Base-by-base conservation (phyloP, 2,329 filamentous ascomycete genomes). In the Hypoxylon sp. region DNA sequence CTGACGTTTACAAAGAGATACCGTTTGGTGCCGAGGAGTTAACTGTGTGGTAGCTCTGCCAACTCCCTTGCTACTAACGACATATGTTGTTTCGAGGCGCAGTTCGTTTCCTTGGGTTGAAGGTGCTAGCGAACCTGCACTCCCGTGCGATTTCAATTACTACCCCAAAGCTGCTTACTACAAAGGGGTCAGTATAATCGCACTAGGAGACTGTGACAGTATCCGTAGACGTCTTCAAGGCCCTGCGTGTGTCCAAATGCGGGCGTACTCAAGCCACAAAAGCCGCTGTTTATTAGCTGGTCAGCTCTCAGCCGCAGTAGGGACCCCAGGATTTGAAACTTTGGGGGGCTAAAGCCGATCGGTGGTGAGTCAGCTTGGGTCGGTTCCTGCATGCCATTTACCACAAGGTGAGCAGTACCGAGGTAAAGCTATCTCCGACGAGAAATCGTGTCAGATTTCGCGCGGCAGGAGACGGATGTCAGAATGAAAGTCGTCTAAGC, bases 261-360 rank as follows among this genome's bases (percentile, higher is more conserved):
- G 56, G 67, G 56, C n/a, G 21, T n/a, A 17, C 36, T 17, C 21
- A 32, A 49, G 32, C 48, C 48, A 43, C 38, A 56, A 51, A 51
- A n/a, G 34, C 36, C 11, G 60, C 19, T 17, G 19, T 38, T 45
- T 61, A 43, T 56, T 51, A 53, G 17, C 36, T 36, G 17, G 36
- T 53, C 50, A 63, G 45, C 34, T 60, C 46, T 67, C 60, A 70
- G 60, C 65, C 64, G 63, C 61, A 63, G 53, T 32, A 48, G n/a
- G 34, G 30, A 51, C 56, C 58, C 56, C 45, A 43, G 19, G 19
- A 51, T 48, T 38, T 60, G 50, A 63, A 36, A 65, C 53, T 25
- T 30, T 30, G 9, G 50, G 53, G 13, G 28, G 36, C 53, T 30
- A 30, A 56, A 53, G 48, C 41, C 34, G 59, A 56, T 61, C 52